A percentile compares a stretch with the other conserved stretches of the same genome.
Evolutionary conservation across 2,329 filamentous ascomycete species (phyloP).

Genomic region (Sporothrix dimorphospora): DNA sequence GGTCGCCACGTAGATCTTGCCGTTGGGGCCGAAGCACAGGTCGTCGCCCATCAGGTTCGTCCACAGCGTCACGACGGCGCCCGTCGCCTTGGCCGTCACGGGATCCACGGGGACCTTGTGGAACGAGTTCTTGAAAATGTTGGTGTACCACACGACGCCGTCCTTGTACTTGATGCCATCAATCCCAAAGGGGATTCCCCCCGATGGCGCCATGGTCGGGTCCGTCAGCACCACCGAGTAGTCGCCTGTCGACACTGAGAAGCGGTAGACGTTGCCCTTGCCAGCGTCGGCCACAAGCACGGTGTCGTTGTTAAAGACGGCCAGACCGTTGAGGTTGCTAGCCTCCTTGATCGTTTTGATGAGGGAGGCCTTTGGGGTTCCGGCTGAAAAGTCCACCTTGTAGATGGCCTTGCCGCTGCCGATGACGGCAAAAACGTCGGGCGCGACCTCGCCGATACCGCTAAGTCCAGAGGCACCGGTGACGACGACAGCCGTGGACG

Average conservation of each 20-base stretch:
- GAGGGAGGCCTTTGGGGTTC: slow-evolving; percentile 35
- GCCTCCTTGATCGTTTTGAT: slow-evolving; percentile 40
- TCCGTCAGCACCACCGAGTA: slow-evolving; percentile 37
- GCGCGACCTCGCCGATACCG: slow-evolving; percentile 40
- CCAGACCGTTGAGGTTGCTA: slow-evolving; percentile 41
- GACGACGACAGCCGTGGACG: slow-evolving; percentile 38
- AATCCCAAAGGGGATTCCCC: slow-evolving; percentile 41
- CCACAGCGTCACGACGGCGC: slow-evolving; percentile 39
- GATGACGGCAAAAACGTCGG: slow-evolving; percentile 41
- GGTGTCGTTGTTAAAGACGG: slow-evolving; percentile 39
- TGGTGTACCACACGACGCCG: slow-evolving; percentile 42
- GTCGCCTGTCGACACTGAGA: slow-evolving; percentile 38
- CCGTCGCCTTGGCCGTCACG: slow-evolving; percentile 37
- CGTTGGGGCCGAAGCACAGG: slow-evolving; percentile 40
- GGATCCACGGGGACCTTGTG: slow-evolving; percentile 40
- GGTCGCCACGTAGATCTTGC: slow-evolving; percentile 41
- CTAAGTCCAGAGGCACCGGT: slow-evolving; percentile 38
- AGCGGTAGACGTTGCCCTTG: slow-evolving; percentile 38
- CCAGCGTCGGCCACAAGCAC: slow-evolving; percentile 41
- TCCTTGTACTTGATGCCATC: slow-evolving; percentile 41
- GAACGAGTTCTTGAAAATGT: slow-evolving; percentile 44
- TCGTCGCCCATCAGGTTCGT: slow-evolving; percentile 43
- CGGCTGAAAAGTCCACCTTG: slow-evolving; percentile 39
- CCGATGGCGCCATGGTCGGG: slow-evolving; percentile 40
- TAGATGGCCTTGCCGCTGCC: slow-evolving; percentile 40